Evolutionary conservation across 1,139 yeast genomes (phyloP).

Genomic region (Pneumocystis carinii): DNA sequence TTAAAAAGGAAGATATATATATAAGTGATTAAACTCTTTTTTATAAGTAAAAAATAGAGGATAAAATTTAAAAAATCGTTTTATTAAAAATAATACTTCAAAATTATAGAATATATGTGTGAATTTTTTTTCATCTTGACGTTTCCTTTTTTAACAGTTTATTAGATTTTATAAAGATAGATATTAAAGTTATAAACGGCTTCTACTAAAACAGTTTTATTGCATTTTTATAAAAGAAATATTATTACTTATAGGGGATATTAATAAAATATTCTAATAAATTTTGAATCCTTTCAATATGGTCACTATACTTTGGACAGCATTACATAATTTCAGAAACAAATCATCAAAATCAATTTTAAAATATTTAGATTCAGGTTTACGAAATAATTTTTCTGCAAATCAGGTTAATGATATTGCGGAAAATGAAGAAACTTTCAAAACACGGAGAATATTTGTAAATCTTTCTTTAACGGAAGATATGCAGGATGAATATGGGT

Average conservation of each 20-base stretch:
- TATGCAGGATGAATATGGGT: constrained; percentile 39
- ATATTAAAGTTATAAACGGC: background rate
- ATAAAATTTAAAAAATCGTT: background rate
- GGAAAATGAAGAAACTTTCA: background rate
- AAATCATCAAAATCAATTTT: background rate
- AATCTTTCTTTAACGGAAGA: background rate
- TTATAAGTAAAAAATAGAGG: background rate
- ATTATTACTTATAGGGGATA: background rate
- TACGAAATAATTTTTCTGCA: background rate
- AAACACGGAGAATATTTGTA: background rate
- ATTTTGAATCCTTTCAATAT: background rate
- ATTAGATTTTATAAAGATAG: background rate
- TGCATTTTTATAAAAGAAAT: background rate
- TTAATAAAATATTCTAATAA: background rate
- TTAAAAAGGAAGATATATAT: background rate
- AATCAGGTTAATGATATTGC: background rate
- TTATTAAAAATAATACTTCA: background rate
- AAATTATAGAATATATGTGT: background rate
- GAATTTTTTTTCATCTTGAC: background rate
- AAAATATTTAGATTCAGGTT: background rate
- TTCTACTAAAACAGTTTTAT: background rate
- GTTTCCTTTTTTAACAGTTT: background rate
- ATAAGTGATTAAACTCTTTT: background rate
- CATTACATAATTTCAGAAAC: background rate
- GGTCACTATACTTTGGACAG: background rate